Evolutionary conservation across 352 stramenopile species (phyloP).

Genomic region (Globisporangium splendens): DNA sequence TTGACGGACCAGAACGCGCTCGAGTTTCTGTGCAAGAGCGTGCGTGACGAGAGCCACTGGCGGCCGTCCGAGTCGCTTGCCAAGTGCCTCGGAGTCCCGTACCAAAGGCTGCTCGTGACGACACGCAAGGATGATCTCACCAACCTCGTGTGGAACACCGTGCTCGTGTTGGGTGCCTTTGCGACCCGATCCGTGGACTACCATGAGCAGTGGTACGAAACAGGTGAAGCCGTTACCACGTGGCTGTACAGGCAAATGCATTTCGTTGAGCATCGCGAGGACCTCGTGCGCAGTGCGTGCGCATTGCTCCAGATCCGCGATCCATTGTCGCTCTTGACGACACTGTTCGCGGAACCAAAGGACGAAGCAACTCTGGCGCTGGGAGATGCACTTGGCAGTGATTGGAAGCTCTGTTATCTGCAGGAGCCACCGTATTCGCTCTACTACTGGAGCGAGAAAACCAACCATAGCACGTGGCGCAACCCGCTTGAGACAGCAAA

Average conservation of each 20-base stretch:
- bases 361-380: constrained; percentile 20
- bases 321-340: constrained; percentile 27
- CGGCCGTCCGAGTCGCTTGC: constrained; percentile 39
- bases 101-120: constrained; percentile 28
- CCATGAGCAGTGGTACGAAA: constrained; percentile 52
- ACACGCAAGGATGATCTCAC: constrained; percentile 40
- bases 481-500: constrained; percentile 47
- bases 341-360: constrained; percentile 33
- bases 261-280: constrained; percentile 44
- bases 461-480: constrained; percentile 51
- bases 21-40: constrained; percentile 33
- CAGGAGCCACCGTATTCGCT: constrained; percentile 54
- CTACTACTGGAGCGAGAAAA: constrained; percentile 66
- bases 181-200: constrained; percentile 35
- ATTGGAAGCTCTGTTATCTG: constrained; percentile 55
- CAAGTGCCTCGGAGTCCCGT: constrained; percentile 35
- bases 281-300: constrained; percentile 47
- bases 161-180: constrained; percentile 44
- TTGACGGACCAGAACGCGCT: constrained; percentile 28
- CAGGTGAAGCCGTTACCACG: constrained; percentile 22
- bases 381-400: constrained; percentile 23
- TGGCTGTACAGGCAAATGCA: constrained; percentile 51
- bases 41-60: constrained; percentile 32
- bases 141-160: constrained; percentile 51
- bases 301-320: constrained; percentile 29